Conservation (phyloP, 176 grass and related monocot species). For the Urochloa ruziziensis region DNA sequence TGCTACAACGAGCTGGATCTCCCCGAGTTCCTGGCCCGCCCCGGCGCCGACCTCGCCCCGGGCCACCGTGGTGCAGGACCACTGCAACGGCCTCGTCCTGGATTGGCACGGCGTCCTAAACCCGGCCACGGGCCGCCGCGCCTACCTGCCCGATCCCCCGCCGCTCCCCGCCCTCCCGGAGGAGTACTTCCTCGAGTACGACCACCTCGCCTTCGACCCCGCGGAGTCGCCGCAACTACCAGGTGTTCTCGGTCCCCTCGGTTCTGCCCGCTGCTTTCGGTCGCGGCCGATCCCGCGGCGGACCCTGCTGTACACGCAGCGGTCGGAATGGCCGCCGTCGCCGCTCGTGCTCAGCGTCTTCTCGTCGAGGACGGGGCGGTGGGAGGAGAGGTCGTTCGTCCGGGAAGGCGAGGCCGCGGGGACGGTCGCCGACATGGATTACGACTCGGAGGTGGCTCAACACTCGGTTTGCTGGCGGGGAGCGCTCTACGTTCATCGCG, state of each 20-base stretch:
- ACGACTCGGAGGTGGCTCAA: too few species aligned
- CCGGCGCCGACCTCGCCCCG: not conserved
- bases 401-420: not conserved
- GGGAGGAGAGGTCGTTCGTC: not conserved
- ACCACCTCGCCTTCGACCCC: not conserved
- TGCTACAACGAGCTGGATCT: not conserved
- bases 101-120: not conserved
- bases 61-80: not conserved
- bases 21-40: not conserved
- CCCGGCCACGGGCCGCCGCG: not conserved
- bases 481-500: not conserved
- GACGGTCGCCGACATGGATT: not conserved
- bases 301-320: too few species aligned
- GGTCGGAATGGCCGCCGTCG: not conserved
- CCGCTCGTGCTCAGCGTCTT: not conserved
- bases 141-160: not conserved
- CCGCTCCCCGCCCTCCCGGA: not conserved
- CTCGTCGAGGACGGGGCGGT: too few species aligned
- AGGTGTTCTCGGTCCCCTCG: not conserved
- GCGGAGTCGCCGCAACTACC: not conserved
- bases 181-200: not conserved
- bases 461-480: not conserved
- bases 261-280: too few species aligned
- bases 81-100: not conserved
- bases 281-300: too few species aligned